Evolutionary conservation across 2,329 filamentous ascomycete species (phyloP).

Genomic region (Ustulina deusta): DNA sequence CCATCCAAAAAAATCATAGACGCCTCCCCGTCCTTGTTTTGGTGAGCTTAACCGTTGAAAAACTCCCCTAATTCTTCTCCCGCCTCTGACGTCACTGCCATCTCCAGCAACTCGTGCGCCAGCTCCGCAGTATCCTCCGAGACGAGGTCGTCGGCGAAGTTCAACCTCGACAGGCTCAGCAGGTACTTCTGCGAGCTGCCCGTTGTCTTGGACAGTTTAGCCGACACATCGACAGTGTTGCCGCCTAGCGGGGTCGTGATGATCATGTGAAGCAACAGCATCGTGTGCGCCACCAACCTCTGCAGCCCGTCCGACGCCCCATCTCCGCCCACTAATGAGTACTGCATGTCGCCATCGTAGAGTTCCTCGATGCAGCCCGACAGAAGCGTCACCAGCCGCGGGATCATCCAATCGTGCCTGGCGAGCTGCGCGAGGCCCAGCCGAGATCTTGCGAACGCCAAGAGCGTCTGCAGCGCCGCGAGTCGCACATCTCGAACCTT

Average conservation of each 20-base stretch:
- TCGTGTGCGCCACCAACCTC: slow-evolving; percentile 61
- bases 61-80: slow-evolving; percentile 58
- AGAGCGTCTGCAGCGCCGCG: slow-evolving; percentile 65
- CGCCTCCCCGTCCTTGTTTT: not conserved
- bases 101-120: slow-evolving; percentile 84
- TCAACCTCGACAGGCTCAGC: slow-evolving; percentile 83
- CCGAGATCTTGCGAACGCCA: slow-evolving; percentile 70
- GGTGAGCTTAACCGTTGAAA: slow-evolving; percentile 55
- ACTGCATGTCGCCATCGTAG: slow-evolving; percentile 68
- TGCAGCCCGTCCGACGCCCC: slow-evolving; percentile 52
- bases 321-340: slow-evolving; percentile 40
- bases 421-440: slow-evolving; percentile 76
- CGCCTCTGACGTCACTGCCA: slow-evolving; percentile 81
- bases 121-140: slow-evolving; percentile 85
- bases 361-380: slow-evolving; percentile 77
- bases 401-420: slow-evolving; percentile 75
- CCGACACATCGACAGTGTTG: slow-evolving; percentile 69
- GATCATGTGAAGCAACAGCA: slow-evolving; percentile 64
- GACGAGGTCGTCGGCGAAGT: slow-evolving; percentile 80
- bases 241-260: slow-evolving; percentile 62
- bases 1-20: too few relatives aligned
- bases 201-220: slow-evolving; percentile 75
- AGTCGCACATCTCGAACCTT: slow-evolving; percentile 58
- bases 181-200: slow-evolving; percentile 86
- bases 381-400: slow-evolving; percentile 76